Evolutionary conservation across 1,139 yeast species (phyloP).

Genomic region (Debaryomycetaceae sp.): DNA sequence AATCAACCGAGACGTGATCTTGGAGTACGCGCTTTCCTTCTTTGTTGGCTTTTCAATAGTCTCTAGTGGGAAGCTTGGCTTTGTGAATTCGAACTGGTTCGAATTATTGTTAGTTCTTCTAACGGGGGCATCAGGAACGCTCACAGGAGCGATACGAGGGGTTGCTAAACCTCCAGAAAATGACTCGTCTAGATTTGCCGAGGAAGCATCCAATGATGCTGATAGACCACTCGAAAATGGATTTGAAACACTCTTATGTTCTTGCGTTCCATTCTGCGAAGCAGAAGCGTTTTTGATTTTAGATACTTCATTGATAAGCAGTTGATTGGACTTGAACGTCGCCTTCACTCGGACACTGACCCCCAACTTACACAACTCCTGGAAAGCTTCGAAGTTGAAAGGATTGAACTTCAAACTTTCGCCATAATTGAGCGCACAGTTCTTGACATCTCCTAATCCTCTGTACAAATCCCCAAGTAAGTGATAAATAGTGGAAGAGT

Average conservation of each 20-base stretch:
- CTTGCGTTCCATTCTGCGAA: not conserved
- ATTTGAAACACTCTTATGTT: conserved; percentile 4
- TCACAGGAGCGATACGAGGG: conserved; percentile 42
- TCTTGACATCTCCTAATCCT: conserved; percentile 55
- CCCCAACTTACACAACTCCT: conserved; percentile 69
- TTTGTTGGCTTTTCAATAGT: conserved; percentile 12
- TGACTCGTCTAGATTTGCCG: conserved; percentile 16
- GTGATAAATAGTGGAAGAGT: conserved; percentile 59
- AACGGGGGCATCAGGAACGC: conserved; percentile 53
- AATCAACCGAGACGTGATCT: conserved; percentile 51
- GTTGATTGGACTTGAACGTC: conserved; percentile 41
- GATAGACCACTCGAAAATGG: conserved; percentile 4
- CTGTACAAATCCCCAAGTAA: conserved; percentile 69
- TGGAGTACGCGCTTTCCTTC: conserved; percentile 36
- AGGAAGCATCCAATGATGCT: not conserved
- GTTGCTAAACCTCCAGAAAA: conserved; percentile 34
- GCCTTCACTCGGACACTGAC: conserved; percentile 62
- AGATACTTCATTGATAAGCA: conserved; percentile 1
- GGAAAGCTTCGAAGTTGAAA: conserved; percentile 82
- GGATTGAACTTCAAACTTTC: conserved; percentile 72
- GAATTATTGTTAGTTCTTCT: conserved; percentile 37
- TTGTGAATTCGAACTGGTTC: conserved; percentile 30
- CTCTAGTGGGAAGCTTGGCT: conserved; percentile 28
- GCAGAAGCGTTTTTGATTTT: not conserved
- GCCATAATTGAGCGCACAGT: conserved; percentile 65